phyloP scores from a whole-genome alignment of 257 asterid genomes.

The Parsonsia alboflavescens region DNA sequence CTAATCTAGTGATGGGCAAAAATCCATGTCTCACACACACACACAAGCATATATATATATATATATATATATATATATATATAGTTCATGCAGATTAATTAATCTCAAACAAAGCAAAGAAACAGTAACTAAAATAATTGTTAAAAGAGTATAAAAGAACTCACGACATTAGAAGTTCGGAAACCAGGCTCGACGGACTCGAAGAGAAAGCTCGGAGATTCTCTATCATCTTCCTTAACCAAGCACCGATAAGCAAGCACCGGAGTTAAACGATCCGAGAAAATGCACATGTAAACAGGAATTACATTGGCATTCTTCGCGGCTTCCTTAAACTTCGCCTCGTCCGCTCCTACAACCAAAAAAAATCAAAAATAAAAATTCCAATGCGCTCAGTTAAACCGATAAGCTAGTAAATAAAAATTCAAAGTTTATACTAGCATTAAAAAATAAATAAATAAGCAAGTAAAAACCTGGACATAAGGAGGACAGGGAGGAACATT shows the following conservation, averaged over 20 bases:
- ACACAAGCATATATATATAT: no score
- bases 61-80: no score
- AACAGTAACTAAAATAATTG: not conserved
- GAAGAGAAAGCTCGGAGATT: slow-evolving; percentile 84
- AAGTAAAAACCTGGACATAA: slow-evolving; percentile 46
- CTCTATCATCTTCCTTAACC: slow-evolving; percentile 84
- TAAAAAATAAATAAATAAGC: not conserved
- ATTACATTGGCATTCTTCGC: slow-evolving; percentile 56
- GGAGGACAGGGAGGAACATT: slow-evolving; percentile 36
- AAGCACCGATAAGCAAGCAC: slow-evolving; percentile 91
- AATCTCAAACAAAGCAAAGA: not conserved
- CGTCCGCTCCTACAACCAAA: slow-evolving; percentile 44
- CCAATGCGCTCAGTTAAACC: not conserved
- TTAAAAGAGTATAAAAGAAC: slow-evolving; percentile 3
- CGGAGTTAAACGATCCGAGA: slow-evolving; percentile 91
- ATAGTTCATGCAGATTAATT: no score
- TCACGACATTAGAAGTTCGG: slow-evolving; percentile 59
- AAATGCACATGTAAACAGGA: slow-evolving; percentile 64
- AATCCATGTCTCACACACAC: not conserved
- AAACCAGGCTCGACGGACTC: slow-evolving; percentile 87
- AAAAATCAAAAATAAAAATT: not conserved
- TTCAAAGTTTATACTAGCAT: not conserved
- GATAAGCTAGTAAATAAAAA: not conserved
- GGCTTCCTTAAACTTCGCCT: slow-evolving; percentile 57
- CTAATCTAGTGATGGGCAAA: not conserved